These are phyloP conservation scores for Plasmodium yoelii DNA, from an alignment of 169 alveolate genomes.

Conservation along the genomic window DNA sequence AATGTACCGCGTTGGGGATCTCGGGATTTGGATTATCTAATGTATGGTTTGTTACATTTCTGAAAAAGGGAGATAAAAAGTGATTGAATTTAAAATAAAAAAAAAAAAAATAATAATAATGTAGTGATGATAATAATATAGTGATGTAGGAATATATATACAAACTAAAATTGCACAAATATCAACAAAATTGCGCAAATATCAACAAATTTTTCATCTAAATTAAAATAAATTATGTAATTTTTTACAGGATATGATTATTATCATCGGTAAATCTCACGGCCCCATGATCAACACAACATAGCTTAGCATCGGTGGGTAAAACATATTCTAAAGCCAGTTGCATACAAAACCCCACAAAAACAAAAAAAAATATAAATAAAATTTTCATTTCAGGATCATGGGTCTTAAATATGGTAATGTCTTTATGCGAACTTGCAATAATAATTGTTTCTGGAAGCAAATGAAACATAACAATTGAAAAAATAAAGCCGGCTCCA, in stretches of 20 bases:
- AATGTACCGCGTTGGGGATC: conserved; percentile 31
- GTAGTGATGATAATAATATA: no score
- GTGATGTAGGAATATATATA: background rate
- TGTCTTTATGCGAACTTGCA: conserved; percentile 24
- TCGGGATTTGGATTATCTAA: conserved; percentile 9
- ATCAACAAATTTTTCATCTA: no score
- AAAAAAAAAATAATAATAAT: no score
- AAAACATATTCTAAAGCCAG: conserved; percentile 59
- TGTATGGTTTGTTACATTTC: conserved; percentile 7
- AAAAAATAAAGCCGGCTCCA: conserved; percentile 70
- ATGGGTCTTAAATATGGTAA: conserved; percentile 20
- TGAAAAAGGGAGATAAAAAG: background rate
- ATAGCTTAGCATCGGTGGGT: conserved; percentile 25
- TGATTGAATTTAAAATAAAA: background rate
- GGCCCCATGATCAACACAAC: conserved; percentile 27
- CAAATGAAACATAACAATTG: conserved; percentile 63
- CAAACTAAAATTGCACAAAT: background rate
- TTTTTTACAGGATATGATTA: background rate
- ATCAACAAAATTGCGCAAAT: no score
- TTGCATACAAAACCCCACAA: conserved; percentile 64
- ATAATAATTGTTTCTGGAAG: conserved; percentile 51
- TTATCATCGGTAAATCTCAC: conserved; percentile 20
- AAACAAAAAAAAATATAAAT: conserved; percentile 52
- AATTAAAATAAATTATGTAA: no score
- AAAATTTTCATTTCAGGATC: conserved; percentile 40